phyloP scores from a whole-genome alignment of 2,329 filamentous ascomycete species.

The Fusarium sacchari region DNA sequence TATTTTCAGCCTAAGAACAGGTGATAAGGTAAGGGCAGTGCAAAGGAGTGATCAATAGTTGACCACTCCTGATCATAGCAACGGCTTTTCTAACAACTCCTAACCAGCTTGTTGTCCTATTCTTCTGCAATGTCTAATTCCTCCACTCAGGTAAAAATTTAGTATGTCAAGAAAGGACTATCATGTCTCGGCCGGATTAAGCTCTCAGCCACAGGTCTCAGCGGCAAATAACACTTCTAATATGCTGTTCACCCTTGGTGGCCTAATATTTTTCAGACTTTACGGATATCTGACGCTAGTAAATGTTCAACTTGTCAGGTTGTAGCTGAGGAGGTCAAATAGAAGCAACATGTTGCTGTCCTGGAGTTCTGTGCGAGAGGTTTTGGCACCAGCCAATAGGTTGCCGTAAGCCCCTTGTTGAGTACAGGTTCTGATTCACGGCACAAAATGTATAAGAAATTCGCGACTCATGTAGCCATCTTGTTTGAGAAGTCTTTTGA shows the following conservation, averaged over 20 bases:
- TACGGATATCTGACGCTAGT: neutral
- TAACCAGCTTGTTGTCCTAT: neutral
- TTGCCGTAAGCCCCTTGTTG: neutral
- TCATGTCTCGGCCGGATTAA: no score
- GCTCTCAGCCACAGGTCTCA: no score
- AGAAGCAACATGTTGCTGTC: neutral
- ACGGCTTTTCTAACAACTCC: neutral
- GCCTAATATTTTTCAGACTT: neutral
- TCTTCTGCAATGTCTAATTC: neutral
- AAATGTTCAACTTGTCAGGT: neutral
- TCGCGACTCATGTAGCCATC: fast-evolving
- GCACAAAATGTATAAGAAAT: no score
- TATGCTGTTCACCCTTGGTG: neutral
- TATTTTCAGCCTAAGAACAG: neutral
- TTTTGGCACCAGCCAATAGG: neutral
- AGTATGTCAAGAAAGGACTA: neutral
- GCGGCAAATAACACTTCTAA: no score
- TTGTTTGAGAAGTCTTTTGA: neutral
- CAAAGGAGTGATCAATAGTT: neutral
- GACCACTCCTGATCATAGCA: neutral
- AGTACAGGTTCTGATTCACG: neutral
- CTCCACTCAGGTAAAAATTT: neutral
- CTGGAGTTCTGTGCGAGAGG: neutral
- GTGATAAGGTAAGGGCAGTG: neutral
- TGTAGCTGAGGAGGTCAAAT: no score